Conservation (phyloP, 495 filamentous ascomycete species). For the Xylaria grammica region DNA sequence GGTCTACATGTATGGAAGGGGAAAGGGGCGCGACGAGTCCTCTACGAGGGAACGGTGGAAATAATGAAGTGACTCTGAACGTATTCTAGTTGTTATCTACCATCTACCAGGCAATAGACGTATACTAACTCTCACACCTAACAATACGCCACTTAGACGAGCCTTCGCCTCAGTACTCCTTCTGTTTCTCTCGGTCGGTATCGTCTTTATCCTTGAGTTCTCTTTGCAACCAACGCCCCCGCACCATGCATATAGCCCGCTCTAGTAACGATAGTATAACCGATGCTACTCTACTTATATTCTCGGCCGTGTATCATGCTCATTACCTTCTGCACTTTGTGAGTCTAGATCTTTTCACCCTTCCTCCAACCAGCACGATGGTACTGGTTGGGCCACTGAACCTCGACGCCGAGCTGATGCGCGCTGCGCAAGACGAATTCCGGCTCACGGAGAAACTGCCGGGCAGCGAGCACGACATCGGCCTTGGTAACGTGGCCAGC, state of each 20-base stretch:
- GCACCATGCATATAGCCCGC: not conserved
- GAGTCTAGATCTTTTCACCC: slow-evolving; percentile 31
- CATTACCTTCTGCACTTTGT: too few relatives aligned
- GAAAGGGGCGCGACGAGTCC: too few relatives aligned
- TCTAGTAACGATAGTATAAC: not conserved
- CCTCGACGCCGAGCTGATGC: slow-evolving; percentile 61
- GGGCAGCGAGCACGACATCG: slow-evolving; percentile 67
- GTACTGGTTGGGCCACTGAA: slow-evolving; percentile 63
- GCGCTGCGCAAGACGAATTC: slow-evolving; percentile 69
- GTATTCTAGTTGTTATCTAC: too few relatives aligned
- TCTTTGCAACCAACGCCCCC: not conserved
- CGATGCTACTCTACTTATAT: not conserved
- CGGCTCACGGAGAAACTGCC: slow-evolving; percentile 70
- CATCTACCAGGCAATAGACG: too few relatives aligned
- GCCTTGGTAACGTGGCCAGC: slow-evolving; percentile 55
- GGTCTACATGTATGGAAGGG: not conserved
- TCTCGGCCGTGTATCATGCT: not conserved
- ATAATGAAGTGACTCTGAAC: not conserved
- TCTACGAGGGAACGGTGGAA: too few relatives aligned
- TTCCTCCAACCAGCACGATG: slow-evolving; percentile 32
- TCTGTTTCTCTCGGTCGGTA: not conserved
- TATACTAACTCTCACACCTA: too few relatives aligned
- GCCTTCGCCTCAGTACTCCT: too few relatives aligned
- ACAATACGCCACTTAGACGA: too few relatives aligned
- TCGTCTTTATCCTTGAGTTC: not conserved